These are phyloP conservation scores for Metschnikowia baotianmanensis DNA, from an alignment of 805 yeast genomes.

Conservation along the genomic window DNA sequence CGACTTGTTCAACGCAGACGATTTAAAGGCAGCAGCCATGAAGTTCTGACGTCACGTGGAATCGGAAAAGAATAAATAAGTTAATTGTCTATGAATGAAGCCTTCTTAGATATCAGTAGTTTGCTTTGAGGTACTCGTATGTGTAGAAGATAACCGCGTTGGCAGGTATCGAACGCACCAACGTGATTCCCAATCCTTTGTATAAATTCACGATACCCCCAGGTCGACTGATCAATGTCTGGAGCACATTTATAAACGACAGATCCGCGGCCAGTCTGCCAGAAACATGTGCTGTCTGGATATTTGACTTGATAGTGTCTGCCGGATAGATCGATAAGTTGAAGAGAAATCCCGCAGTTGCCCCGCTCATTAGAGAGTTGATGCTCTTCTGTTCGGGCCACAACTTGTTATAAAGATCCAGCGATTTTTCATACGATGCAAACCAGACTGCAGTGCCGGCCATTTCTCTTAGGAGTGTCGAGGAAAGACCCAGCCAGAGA, in stretches of 20 bases:
- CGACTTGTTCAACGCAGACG: slow-evolving; percentile 65
- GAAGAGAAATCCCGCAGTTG: slow-evolving; percentile 79
- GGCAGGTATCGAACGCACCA: slow-evolving; percentile 82
- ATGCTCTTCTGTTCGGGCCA: slow-evolving; percentile 26
- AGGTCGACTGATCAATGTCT: slow-evolving; percentile 23
- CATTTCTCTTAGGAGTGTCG: slow-evolving; percentile 78
- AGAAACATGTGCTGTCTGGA: slow-evolving; percentile 59
- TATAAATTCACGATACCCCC: slow-evolving; percentile 75
- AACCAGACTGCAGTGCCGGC: slow-evolving; percentile 95
- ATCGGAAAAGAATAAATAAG: not conserved
- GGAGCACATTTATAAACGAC: slow-evolving; percentile 38
- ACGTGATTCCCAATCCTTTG: slow-evolving; percentile 80
- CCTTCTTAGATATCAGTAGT: slow-evolving; percentile 13
- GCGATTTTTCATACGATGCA: slow-evolving; percentile 72
- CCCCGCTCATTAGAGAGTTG: slow-evolving; percentile 75
- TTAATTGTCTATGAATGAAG: slow-evolving; percentile 2
- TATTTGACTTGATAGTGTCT: slow-evolving; percentile 83
- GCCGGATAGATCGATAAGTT: slow-evolving; percentile 82
- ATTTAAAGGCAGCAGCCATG: slow-evolving; percentile 41
- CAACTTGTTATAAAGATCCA: slow-evolving; percentile 31
- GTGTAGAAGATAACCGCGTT: slow-evolving; percentile 82
- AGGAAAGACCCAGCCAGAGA: slow-evolving; percentile 83
- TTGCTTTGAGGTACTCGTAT: slow-evolving; percentile 60
- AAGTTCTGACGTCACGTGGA: slow-evolving; percentile 8
- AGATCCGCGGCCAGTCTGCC: slow-evolving; percentile 18